Evolutionary conservation across 257 asterid species (phyloP).

Genomic region (Przewalskia tangutica): DNA sequence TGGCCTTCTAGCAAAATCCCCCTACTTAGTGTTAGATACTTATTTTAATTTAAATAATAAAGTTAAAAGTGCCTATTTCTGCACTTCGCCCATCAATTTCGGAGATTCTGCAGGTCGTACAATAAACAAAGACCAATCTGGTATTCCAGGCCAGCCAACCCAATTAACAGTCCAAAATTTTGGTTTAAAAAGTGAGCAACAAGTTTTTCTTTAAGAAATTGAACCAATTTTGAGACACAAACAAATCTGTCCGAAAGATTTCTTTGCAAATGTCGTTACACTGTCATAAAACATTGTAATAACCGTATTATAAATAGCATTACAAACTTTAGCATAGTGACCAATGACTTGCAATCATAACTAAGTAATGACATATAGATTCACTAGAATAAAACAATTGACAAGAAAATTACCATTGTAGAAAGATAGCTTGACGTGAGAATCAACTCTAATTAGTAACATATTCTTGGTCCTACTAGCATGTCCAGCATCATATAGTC

Average conservation of each 20-base stretch:
- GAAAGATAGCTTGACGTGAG: conserved; percentile 28
- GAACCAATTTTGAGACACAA: not conserved
- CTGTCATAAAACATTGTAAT: conserved; percentile 14
- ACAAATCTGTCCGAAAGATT: not conserved
- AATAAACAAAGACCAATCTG: no score
- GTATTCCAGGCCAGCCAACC: no score
- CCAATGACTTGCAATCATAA: not conserved
- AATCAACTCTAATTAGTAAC: conserved; percentile 13
- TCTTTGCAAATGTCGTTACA: conserved; percentile 10
- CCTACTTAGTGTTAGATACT: no score
- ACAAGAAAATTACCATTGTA: conserved; percentile 15
- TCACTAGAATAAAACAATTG: not conserved
- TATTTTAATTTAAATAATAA: no score
- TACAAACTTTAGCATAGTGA: conserved; percentile 7
- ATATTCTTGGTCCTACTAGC: not conserved
- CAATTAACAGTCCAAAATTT: no score
- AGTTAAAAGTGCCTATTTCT: no score
- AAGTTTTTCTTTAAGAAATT: not conserved
- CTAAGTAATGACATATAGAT: conserved; percentile 5
- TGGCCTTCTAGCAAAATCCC: no score
- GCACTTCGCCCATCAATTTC: no score
- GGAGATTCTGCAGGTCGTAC: no score
- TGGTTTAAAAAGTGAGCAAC: not conserved
- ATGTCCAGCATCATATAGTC: not conserved
- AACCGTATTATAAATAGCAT: conserved; percentile 7